Conservation (phyloP, 2,329 filamentous ascomycete species). For the Penicillium sp. region DNA sequence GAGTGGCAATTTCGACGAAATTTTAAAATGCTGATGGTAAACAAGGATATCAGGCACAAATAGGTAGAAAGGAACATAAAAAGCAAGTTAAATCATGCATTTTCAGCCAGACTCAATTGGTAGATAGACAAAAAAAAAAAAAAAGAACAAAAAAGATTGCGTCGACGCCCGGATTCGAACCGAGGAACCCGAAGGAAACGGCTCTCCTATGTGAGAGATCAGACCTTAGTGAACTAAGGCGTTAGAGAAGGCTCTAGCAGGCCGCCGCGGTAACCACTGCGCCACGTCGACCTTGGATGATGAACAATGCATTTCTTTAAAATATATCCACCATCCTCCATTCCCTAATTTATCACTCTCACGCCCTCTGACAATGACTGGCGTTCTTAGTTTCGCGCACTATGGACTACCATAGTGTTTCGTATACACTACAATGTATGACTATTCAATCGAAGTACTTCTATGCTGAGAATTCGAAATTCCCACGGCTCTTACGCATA, state of each 20-base stretch:
- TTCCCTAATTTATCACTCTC: not conserved
- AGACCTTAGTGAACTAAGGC: not conserved
- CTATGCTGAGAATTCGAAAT: not conserved
- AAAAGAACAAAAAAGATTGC: not conserved
- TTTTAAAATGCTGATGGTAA: not conserved
- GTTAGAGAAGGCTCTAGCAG: not conserved
- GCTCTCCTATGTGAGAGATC: not conserved
- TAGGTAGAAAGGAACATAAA: no score
- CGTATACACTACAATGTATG: not conserved
- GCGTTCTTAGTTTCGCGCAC: not conserved
- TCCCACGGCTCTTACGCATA: not conserved
- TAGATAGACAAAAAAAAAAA: not conserved
- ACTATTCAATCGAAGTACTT: not conserved
- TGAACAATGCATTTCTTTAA: not conserved
- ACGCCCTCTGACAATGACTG: not conserved
- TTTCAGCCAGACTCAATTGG: no score
- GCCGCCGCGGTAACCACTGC: not conserved
- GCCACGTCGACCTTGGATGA: not conserved
- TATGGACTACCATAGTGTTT: not conserved
- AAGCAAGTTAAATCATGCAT: no score
- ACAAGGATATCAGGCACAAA: no score
- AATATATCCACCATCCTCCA: accelerated
- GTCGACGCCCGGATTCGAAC: not conserved
- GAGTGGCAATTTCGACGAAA: not conserved
- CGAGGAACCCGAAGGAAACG: not conserved